Evolutionary conservation across 1,139 yeast genomes (phyloP), one percentile per base, ranked within the genome.

Genomic region (Suhomyces anneliseae): DNA sequence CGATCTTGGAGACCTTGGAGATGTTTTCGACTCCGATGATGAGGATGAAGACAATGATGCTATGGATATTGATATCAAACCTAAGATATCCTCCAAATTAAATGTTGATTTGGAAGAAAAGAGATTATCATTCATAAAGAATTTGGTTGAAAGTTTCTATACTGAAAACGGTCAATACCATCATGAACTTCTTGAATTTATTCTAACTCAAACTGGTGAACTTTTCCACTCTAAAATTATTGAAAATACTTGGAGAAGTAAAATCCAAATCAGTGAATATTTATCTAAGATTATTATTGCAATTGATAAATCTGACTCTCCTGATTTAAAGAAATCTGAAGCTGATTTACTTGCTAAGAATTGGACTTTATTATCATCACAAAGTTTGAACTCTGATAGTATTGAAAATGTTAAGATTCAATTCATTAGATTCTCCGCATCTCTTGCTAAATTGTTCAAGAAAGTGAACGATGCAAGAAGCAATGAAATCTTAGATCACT

Each of bases 371-470:
- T 54, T 72, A n/a, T 41, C 52, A 7, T 45, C 54, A 3, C 47
- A 57, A 7, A 78, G 82, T 56, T 68, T 78, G 12, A 57, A 58
- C 7, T 69, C 69, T 35, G 76, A 75, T 39, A 78, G 79, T 40
- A 79, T 85, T 47, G 95, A 87, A 56, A 79, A 76, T 54, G 89
- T 86, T 2, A 76, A 85, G 49, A 65, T 85, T 24, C 83, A 82
- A 44, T 51, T 69, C 39, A 65, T 73, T 10, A 61, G 76, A 44
- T 60, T 64, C 38, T 65, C 74, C 1, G 60, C 59, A 19, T 50
- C 50, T 19, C 52, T 69, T 12, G 44, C 58, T 10, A 51, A 47
- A 8, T 36, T 56, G 8, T 57, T 60, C 19, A 53, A 53, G 15
- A 54, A 56, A 2, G 36, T 50, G 7, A 48, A 55, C 33, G 49